A percentile compares a stretch with the other conserved stretches of the same genome.
Evolutionary conservation across 2,329 filamentous ascomycete genomes (phyloP).

Genomic region (Colletotrichum gigasporum): DNA sequence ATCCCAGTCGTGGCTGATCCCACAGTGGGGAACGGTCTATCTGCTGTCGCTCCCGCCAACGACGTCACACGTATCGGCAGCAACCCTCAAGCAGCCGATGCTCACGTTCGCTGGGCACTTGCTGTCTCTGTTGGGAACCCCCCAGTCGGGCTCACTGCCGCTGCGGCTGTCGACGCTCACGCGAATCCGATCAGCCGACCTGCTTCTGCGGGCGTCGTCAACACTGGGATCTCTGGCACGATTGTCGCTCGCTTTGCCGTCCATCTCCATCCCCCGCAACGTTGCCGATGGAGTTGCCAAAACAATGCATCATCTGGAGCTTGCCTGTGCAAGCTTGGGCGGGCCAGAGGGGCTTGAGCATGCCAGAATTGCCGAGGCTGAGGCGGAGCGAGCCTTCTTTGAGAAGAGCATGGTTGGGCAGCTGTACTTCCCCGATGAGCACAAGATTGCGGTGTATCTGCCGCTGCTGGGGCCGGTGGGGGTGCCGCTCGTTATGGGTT

Average conservation of each 20-base stretch:
- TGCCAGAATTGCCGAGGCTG: constrained; percentile 84
- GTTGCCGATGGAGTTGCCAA: constrained; percentile 87
- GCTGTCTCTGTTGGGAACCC: constrained; percentile 85
- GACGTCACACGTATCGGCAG: constrained; percentile 65
- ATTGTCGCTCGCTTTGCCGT: constrained; percentile 82
- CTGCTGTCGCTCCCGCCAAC: constrained; percentile 60
- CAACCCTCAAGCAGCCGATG: constrained; percentile 80
- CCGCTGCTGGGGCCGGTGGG: constrained; percentile 90
- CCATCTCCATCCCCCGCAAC: constrained; percentile 88
- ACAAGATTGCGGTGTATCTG: constrained; percentile 96
- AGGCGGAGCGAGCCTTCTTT: constrained; percentile 95
- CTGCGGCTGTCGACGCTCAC: constrained; percentile 85
- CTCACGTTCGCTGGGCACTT: constrained; percentile 92
- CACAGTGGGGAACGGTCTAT: constrained; percentile 87
- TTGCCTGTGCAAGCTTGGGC: constrained; percentile 78
- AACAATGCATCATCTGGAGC: constrained; percentile 80
- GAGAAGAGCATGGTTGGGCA: constrained; percentile 99
- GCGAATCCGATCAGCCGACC: constrained; percentile 84
- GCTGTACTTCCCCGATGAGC: constrained; percentile 98
- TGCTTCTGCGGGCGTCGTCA: constrained; percentile 89
- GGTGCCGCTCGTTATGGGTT: constrained; percentile 86
- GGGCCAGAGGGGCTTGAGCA: constrained; percentile 76
- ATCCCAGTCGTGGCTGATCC: constrained; percentile 84
- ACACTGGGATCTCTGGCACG: constrained; percentile 93
- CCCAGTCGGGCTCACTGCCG: constrained; percentile 83